Conservation (phyloP, 1,284 basidiomycete genomes). For the Vanrija pseudolonga region DNA sequence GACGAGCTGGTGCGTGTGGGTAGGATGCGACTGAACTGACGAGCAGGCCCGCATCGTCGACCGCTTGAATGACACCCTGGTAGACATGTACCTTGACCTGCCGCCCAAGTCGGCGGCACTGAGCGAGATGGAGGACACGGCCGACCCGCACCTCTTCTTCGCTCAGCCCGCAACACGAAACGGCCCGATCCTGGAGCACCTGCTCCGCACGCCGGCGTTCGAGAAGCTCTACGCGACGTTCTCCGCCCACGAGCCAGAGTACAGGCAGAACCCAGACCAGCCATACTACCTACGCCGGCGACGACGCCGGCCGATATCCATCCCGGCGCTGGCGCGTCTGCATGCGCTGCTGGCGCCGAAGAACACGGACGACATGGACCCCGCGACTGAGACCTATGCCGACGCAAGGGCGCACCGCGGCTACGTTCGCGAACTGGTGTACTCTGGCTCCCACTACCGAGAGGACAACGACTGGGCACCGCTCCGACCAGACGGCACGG, state of each 20-base stretch:
- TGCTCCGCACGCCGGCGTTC: conserved; percentile 25
- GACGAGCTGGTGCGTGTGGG: conserved; percentile 30
- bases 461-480: conserved; percentile 39
- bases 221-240: conserved; percentile 18
- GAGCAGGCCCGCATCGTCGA: conserved; percentile 21
- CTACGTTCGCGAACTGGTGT: conserved; percentile 33
- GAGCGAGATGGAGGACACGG: not conserved
- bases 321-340: conserved; percentile 25
- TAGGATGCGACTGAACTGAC: not conserved
- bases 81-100: conserved; percentile 33
- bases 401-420: conserved; percentile 22
- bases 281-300: conserved; percentile 15
- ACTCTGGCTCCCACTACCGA: conserved; percentile 25
- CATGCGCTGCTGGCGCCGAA: conserved; percentile 24
- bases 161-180: conserved; percentile 10
- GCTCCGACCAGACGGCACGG: conserved; percentile 31
- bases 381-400: conserved; percentile 16
- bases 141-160: conserved; percentile 6
- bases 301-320: conserved; percentile 5
- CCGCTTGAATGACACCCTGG: conserved; percentile 22
- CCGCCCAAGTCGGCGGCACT: conserved; percentile 5
- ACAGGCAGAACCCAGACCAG: conserved; percentile 9
- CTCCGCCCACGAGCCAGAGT: not conserved
- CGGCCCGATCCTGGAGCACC: conserved; percentile 12
- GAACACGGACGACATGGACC: conserved; percentile 8